Evolutionary conservation across 805 yeast genomes (phyloP).

Genomic region (Candida silvicultrix): DNA sequence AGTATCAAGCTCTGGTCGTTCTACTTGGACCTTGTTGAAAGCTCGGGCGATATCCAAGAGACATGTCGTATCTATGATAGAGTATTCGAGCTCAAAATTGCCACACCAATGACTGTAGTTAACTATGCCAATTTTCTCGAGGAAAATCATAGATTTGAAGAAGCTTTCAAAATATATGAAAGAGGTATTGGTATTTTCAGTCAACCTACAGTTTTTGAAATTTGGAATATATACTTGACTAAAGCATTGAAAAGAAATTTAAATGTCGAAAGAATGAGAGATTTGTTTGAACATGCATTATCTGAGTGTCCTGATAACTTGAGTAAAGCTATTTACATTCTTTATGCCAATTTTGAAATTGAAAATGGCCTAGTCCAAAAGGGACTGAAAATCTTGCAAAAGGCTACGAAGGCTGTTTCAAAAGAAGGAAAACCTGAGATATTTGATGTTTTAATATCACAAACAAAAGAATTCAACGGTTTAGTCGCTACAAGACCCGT

Average conservation of each 20-base stretch:
- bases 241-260: slow-evolving; percentile 35
- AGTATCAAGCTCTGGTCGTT: slow-evolving; percentile 65
- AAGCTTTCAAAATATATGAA: slow-evolving; percentile 58
- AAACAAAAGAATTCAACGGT: slow-evolving; percentile 35
- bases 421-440: slow-evolving; percentile 30
- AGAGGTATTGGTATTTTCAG: slow-evolving; percentile 56
- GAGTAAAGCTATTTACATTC: slow-evolving; percentile 42
- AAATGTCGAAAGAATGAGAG: slow-evolving; percentile 53
- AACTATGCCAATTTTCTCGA: slow-evolving; percentile 61
- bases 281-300: slow-evolving; percentile 66
- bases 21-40: slow-evolving; percentile 65
- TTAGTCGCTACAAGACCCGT: slow-evolving; percentile 37
- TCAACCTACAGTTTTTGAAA: slow-evolving; percentile 56
- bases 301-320: slow-evolving; percentile 41
- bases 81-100: slow-evolving; percentile 50
- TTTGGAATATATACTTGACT: slow-evolving; percentile 65
- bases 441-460: slow-evolving; percentile 37
- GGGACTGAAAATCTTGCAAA: slow-evolving; percentile 40
- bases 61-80: slow-evolving; percentile 44
- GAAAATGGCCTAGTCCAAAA: slow-evolving; percentile 42
- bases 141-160: slow-evolving; percentile 37
- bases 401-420: slow-evolving; percentile 30
- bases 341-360: slow-evolving; percentile 61
- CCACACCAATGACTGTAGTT: slow-evolving; percentile 61
- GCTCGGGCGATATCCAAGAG: slow-evolving; percentile 36